phyloP scores from a whole-genome alignment of 2,329 filamentous ascomycete species.

The Ilyonectria mors-panacis region DNA sequence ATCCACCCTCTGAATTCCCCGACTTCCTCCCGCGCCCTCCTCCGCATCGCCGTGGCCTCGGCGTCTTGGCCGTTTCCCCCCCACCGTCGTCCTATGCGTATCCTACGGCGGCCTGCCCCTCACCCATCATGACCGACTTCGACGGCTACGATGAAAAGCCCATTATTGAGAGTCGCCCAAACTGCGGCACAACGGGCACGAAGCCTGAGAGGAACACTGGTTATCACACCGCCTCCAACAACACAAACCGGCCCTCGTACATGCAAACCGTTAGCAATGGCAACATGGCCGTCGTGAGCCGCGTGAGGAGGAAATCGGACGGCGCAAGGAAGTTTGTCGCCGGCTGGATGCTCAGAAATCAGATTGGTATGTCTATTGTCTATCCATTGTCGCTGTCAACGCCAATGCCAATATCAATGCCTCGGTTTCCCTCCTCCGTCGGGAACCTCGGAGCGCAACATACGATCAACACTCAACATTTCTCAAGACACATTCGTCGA shows the following conservation, averaged over 20 bases:
- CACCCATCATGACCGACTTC: slow-evolving; percentile 20
- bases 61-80: not conserved
- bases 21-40: not conserved
- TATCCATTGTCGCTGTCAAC: not conserved
- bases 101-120: not conserved
- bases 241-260: slow-evolving; percentile 10
- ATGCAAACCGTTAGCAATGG: slow-evolving; percentile 16
- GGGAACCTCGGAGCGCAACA: not conserved
- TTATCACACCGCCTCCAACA: not conserved
- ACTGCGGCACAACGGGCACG: slow-evolving; percentile 3
- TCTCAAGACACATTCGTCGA: not conserved
- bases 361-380: slow-evolving; percentile 15
- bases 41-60: not conserved
- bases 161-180: slow-evolving; percentile 11
- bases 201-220: slow-evolving; percentile 11
- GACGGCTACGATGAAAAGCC: slow-evolving; percentile 10
- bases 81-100: slow-evolving; percentile 2
- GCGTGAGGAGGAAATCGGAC: slow-evolving; percentile 11
- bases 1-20: not conserved
- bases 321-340: slow-evolving; percentile 10
- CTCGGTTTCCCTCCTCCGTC: not conserved
- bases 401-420: not conserved
- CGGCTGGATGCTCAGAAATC: slow-evolving; percentile 22
- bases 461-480: not conserved
- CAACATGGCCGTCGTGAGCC: slow-evolving; percentile 6